Conservation (phyloP, 257 asterid genomes). For the Jaltomata sinuosa region DNA sequence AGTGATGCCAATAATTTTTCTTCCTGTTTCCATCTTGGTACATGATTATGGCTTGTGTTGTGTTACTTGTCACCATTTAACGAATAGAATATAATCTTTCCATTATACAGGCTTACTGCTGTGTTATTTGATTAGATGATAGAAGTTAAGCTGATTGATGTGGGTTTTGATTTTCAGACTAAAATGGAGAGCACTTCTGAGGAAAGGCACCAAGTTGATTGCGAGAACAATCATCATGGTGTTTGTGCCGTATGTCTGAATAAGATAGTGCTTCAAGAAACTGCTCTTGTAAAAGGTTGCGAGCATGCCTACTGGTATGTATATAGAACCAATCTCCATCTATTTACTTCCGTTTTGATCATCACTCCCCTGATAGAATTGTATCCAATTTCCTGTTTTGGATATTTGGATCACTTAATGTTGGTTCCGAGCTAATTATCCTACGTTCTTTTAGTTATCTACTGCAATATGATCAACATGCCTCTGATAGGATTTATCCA, state of each 20-base stretch:
- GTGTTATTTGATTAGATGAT: neutral
- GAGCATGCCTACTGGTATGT: constrained; percentile 99
- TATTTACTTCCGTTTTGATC: neutral
- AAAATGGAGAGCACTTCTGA: constrained; percentile 20
- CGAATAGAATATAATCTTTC: neutral
- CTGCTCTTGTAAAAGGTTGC: constrained; percentile 98
- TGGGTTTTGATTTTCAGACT: constrained; percentile 26
- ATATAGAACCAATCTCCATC: constrained; percentile 1
- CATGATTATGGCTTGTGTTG: neutral
- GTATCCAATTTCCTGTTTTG: neutral
- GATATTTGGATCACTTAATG: neutral
- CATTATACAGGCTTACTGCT: neutral
- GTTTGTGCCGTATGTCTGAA: constrained; percentile 75
- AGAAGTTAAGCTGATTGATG: neutral
- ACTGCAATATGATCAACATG: neutral
- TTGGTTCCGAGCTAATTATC: neutral
- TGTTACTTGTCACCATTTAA: neutral
- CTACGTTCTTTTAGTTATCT: neutral
- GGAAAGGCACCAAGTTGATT: constrained; percentile 18
- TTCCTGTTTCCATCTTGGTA: neutral
- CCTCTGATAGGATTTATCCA: neutral
- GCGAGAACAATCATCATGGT: constrained; percentile 39
- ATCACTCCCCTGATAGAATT: neutral
- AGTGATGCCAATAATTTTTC: neutral
- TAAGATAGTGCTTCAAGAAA: constrained; percentile 67